Evolutionary conservation across 768 basidiomycete species (phyloP), one percentile per base, ranked within the genome.

Genomic region (Tephrocybe sp.): DNA sequence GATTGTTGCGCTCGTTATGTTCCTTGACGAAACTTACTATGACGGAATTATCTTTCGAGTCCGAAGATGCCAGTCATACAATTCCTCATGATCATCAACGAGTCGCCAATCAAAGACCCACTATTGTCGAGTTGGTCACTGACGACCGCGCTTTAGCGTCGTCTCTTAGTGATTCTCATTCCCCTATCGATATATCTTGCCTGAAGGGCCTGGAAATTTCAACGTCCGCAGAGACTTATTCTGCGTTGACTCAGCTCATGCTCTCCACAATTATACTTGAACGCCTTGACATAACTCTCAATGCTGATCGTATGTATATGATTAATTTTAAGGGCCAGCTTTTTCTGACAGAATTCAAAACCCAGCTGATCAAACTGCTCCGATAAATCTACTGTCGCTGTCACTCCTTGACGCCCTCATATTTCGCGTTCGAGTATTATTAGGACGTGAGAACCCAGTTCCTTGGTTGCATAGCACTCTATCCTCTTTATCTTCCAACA

Each of bases 371-470:
- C 47, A 64, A 48, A 51, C 58, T 44, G 27, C 24, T 21, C 13
- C 44, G 3, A 18, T 54, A 7, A 32, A 41, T 40, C 28, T 64
- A 32, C 38, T 15, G 15, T 24, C 24, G 48, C 16, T 9, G 38
- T 31, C 30, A 55, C 31, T 50, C 54, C 12, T 65, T 5, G 52
- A 52, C 18, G 52, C 49, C 11, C 54, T 66, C 13, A 47, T 54
- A 5, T 47, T 66, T 12, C 55, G 56, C 19, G 40, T 59, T 26
- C 55, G 54, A 16, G 48, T 59, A 16, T 54, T 66, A 32, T 48
- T 64, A 5, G 65, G 56, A n/a, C 58, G 63, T 34, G 51, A 53
- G 5, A 59, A 63, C 21, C 59, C 62, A 1, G 47, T 64, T 27
- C 54, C 61, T 2, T 67, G 62, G 62, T 47, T 67, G 5, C 40